Evolutionary conservation across 2,329 filamentous ascomycete species (phyloP).

Genomic region (Pochonia chlamydosporia): DNA sequence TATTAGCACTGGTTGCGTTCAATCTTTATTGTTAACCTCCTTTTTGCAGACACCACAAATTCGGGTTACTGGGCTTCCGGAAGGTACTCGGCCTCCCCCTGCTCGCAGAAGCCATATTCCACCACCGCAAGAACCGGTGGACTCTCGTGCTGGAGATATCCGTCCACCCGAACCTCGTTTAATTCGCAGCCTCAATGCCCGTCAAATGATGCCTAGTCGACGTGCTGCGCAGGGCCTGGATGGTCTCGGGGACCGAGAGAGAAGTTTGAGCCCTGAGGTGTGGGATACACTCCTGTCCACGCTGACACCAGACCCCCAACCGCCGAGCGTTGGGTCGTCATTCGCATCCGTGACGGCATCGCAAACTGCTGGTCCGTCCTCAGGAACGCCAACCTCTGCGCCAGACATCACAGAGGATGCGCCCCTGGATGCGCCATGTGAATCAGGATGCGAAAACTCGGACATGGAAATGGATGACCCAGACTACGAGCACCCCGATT

Average conservation of each 20-base stretch:
- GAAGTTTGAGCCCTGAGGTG: constrained; percentile 70
- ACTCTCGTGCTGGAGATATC: neutral
- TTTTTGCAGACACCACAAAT: neutral
- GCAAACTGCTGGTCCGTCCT: constrained; percentile 37
- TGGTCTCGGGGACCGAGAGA: constrained; percentile 77
- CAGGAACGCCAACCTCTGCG: constrained; percentile 30
- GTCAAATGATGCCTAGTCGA: constrained; percentile 3
- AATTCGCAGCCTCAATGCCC: constrained; percentile 1
- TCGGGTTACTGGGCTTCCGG: neutral
- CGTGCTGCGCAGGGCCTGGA: constrained; percentile 39
- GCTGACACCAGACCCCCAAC: constrained; percentile 72
- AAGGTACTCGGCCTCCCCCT: neutral
- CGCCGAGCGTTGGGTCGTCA: constrained; percentile 75
- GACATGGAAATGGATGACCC: constrained; percentile 51
- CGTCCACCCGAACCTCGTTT: neutral
- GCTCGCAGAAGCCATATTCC: neutral
- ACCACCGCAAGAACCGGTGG: neutral
- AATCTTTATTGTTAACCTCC: too few relatives aligned
- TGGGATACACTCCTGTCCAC: constrained; percentile 82
- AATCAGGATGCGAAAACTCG: constrained; percentile 49
- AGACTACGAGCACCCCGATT: constrained; percentile 29
- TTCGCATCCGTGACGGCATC: constrained; percentile 59
- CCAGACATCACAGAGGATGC: constrained; percentile 31
- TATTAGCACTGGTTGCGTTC: neutral
- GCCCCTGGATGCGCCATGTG: constrained; percentile 36